Evolutionary conservation across 106 monocot genomes (phyloP).

Genomic region (Platanthera zijinensis): DNA sequence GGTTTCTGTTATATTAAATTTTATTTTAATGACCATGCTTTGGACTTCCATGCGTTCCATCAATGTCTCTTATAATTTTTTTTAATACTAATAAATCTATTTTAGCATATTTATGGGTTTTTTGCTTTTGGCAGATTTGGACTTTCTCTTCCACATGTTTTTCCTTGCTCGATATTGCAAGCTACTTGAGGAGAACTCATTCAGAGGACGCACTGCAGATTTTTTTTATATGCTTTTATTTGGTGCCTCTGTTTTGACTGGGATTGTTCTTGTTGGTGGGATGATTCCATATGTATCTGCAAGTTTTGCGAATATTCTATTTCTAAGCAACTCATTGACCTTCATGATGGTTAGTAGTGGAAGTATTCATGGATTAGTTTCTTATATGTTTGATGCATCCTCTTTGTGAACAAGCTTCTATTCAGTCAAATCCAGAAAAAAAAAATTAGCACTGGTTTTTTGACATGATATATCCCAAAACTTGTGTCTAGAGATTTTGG

Average conservation of each 20-base stretch:
- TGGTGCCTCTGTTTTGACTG: constrained; percentile 84
- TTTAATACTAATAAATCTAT: neutral
- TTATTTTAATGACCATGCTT: neutral
- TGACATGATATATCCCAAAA: neutral
- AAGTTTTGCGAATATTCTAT: constrained; percentile 79
- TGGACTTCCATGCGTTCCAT: neutral
- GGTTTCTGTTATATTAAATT: neutral
- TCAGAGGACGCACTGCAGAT: constrained; percentile 93
- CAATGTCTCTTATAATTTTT: neutral
- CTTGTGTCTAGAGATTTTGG: neutral
- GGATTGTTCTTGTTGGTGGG: constrained; percentile 83
- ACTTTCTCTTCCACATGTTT: constrained; percentile 98
- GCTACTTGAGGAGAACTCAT: constrained; percentile 97
- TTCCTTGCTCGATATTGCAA: constrained; percentile 98
- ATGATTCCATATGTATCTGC: constrained; percentile 85
- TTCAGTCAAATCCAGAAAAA: neutral
- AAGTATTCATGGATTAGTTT: neutral
- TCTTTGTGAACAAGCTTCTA: neutral
- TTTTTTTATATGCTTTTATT: constrained; percentile 98
- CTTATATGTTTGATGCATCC: neutral
- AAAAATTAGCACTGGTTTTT: neutral
- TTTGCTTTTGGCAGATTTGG: constrained; percentile 55
- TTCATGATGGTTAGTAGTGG: constrained; percentile 91
- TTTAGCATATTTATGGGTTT: neutral
- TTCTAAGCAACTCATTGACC: constrained; percentile 95